Percentiles rank a stretch among this genome's conserved stretches.
Evolutionary conservation across 2,329 filamentous ascomycete species (phyloP).

Genomic region (Cadophora luteo-olivacea): DNA sequence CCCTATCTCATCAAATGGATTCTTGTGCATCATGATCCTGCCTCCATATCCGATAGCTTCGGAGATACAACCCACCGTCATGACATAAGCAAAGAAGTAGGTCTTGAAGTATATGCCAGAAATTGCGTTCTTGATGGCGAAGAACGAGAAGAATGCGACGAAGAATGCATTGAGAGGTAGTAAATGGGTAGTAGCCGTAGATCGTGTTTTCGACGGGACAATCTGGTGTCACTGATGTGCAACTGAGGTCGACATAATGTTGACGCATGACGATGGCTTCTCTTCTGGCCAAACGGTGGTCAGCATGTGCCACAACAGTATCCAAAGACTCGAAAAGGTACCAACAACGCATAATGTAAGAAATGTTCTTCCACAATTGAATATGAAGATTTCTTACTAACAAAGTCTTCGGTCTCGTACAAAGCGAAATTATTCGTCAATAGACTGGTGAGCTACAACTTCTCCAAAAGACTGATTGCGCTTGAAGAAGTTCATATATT

Average conservation of each 20-base stretch:
- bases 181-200: conserved; percentile 53
- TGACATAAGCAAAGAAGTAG: conserved; percentile 56
- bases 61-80: conserved; percentile 54
- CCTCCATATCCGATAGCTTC: conserved; percentile 63
- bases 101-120: conserved; percentile 53
- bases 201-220: conserved; percentile 44
- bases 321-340: neutral
- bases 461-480: neutral
- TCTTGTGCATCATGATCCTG: conserved; percentile 55
- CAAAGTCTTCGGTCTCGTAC: neutral
- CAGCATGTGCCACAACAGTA: neutral
- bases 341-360: neutral
- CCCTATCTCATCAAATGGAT: conserved; percentile 57
- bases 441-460: neutral
- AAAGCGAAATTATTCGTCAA: neutral
- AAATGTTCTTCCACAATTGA: neutral
- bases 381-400: no score
- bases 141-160: conserved; percentile 54
- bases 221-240: conserved; percentile 22
- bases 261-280: neutral
- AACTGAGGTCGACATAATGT: neutral
- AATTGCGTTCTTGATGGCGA: conserved; percentile 49
- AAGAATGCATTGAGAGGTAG: conserved; percentile 64
- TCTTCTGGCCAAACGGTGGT: neutral
- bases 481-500: neutral